Base-by-base conservation (phyloP, 106 monocot genomes). In the Allium sativum region DNA sequence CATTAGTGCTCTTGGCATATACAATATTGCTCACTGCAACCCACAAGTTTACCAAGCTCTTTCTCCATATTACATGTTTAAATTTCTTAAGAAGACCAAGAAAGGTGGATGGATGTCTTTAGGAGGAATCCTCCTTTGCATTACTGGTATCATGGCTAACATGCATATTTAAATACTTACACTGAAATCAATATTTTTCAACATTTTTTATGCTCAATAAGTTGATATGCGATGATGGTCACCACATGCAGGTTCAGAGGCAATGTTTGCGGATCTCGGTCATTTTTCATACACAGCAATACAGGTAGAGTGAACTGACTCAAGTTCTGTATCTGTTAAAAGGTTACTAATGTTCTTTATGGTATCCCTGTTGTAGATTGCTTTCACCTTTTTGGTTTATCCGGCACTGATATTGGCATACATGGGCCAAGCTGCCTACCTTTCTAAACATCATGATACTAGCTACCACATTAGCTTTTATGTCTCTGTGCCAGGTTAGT, bases 61-160 rank as follows among this genome's bases (percentile, higher is more conserved):
- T 42, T 83, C 82, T 55, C 87, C 87, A n/a, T 79, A 74, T 74
- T 87, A 83, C 61, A 83, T 87, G 87, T 79, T 59, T 48, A 87
- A 74, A 51, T 87, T 87, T 65, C 55, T 87, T 68, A 87, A 83
- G 43, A 87, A 79, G 69, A 87, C 87, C 9, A 79, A 59, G 54
- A 83, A 82, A 45, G 59, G 44, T 67, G 87, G 87, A 18, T 87
- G 87, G 87, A 87, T 87, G 87, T 87, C 87, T 16, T 71, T 87
- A 45, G 87, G 87, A 56, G 87, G 87, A 68, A 87, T 87, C 40
- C 71, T 87, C 18, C 72, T 87, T 47, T 83, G 82, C 79, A 83
- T 87, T 64, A 87, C 82, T 77, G 82, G 82, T 87, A 52, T 58
- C 1, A 10, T 62, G 46, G 45, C 43, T 61, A 18, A 19, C 11